Conservation (phyloP, 768 basidiomycete species). For the Russula griseocarnosa region DNA sequence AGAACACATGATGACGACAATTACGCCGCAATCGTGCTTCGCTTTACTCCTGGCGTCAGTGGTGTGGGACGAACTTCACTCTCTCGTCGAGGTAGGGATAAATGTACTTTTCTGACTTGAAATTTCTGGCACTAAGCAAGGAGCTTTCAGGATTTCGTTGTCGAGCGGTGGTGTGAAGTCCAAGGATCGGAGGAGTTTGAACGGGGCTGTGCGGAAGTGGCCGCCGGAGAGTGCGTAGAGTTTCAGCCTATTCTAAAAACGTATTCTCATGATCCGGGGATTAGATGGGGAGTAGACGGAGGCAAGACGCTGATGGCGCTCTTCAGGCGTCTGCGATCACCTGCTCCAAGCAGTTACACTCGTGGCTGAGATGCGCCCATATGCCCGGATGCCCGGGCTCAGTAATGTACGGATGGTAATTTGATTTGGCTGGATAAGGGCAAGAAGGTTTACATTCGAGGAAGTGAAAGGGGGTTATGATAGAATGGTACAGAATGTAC, state of each 20-base stretch:
- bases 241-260: slow-evolving; percentile 1
- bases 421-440: neutral
- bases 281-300: slow-evolving; percentile 67
- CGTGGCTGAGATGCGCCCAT: slow-evolving; percentile 24
- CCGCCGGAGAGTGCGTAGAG: slow-evolving; percentile 57
- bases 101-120: slow-evolving; percentile 19
- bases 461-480: too few species aligned
- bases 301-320: slow-evolving; percentile 64
- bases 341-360: slow-evolving; percentile 35
- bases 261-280: slow-evolving; percentile 16
- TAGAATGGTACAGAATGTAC: neutral
- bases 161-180: slow-evolving; percentile 73
- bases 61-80: slow-evolving; percentile 60
- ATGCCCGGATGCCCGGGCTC: neutral
- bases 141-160: slow-evolving; percentile 58
- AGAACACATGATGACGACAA: slow-evolving; percentile 67
- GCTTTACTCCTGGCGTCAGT: slow-evolving; percentile 64
- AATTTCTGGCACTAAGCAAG: slow-evolving; percentile 11
- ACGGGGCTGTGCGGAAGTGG: slow-evolving; percentile 64
- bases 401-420: neutral
- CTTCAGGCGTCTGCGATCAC: slow-evolving; percentile 64
- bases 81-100: slow-evolving; percentile 52
- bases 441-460: neutral
- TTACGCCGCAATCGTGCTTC: slow-evolving; percentile 64
- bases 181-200: slow-evolving; percentile 62